A percentile compares a stretch with the other conserved stretches of the same genome.
phyloP scores from a whole-genome alignment of 441 rosid species.

The Breynia disticha region DNA sequence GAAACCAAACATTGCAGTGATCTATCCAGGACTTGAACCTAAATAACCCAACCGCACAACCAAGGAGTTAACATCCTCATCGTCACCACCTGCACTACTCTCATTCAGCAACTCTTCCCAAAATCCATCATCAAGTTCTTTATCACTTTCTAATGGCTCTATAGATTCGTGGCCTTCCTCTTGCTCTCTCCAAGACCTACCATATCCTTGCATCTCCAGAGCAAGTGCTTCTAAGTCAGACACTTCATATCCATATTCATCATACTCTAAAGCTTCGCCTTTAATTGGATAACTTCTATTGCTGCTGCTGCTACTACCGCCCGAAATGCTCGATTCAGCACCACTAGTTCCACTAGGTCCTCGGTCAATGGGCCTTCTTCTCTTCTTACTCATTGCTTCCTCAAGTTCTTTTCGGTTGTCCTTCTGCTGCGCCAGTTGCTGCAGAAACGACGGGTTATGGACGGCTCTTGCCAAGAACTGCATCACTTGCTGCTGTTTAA shows the following conservation, averaged over 20 bases:
- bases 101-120: constrained; percentile 77
- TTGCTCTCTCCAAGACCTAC: constrained; percentile 27
- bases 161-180: constrained; percentile 22
- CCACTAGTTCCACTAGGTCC: constrained; percentile 6
- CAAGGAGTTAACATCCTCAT: constrained; percentile 37
- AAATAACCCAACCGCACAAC: constrained; percentile 42
- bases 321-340: background rate
- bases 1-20: no score
- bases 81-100: constrained; percentile 26
- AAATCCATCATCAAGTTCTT: constrained; percentile 66
- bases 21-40: constrained; percentile 29
- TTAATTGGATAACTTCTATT: constrained; percentile 26
- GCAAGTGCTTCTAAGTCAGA: constrained; percentile 81
- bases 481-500: constrained; percentile 83
- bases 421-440: constrained; percentile 45
- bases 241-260: constrained; percentile 24
- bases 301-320: no score
- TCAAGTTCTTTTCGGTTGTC: constrained; percentile 48
- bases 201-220: constrained; percentile 70
- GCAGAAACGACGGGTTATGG: constrained; percentile 48
- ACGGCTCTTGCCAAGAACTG: constrained; percentile 67
- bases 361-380: constrained; percentile 37
- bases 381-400: constrained; percentile 44
- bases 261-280: constrained; percentile 39
- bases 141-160: constrained; percentile 26